Evolutionary conservation across 176 grass and related monocot species (phyloP).

Genomic region (Rhynchospora breviuscula): DNA sequence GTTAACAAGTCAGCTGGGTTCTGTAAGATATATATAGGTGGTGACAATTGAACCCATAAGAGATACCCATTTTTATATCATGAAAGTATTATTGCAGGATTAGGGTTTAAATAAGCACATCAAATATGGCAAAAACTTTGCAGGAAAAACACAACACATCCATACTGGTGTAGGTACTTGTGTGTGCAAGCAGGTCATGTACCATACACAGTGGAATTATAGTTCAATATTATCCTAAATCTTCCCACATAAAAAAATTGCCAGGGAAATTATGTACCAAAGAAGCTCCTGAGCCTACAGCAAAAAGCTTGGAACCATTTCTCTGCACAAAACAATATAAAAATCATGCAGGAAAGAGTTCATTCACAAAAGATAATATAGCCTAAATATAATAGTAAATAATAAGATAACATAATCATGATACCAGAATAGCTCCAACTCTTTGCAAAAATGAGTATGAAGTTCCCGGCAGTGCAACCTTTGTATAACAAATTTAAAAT

Average conservation of each 20-base stretch:
- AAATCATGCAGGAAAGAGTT: neutral
- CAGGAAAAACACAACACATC: neutral
- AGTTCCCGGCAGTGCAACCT: slow-evolving; percentile 82
- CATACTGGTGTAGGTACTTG: neutral
- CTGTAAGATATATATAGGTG: neutral
- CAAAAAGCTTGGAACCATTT: slow-evolving; percentile 76
- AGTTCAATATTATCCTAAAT: neutral
- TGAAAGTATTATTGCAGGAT: neutral
- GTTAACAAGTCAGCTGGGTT: neutral
- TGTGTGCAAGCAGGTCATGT: neutral
- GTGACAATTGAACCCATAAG: neutral
- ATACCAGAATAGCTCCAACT: slow-evolving; percentile 85
- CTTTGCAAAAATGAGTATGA: slow-evolving; percentile 78
- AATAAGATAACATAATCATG: slow-evolving; percentile 8
- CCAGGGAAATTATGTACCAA: slow-evolving; percentile 55
- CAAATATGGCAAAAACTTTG: neutral
- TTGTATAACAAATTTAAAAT: neutral
- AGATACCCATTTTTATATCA: neutral
- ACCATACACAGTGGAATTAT: neutral
- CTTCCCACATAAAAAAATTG: neutral
- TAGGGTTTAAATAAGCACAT: neutral
- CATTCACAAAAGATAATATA: neutral
- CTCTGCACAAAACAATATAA: slow-evolving; percentile 49
- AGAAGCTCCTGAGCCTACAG: slow-evolving; percentile 74
- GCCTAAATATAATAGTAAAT: neutral